A percentile compares a stretch with the other conserved stretches of the same genome.
phyloP scores from a whole-genome alignment of 306 rosid genomes.

The Cucumis sativus region Cucumber_9930_V3 NC_026660.2:1169501-1170000 shows the following conservation, averaged over 20 bases:
- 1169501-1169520: not conserved
- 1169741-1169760: not conserved
- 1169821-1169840: not conserved
- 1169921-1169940: slow-evolving; percentile 20
- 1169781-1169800: not conserved
- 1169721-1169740: not conserved
- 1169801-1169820: not conserved
- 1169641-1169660: not conserved
- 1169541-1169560: not conserved
- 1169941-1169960: slow-evolving; percentile 50
- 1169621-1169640: not conserved
- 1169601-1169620: not conserved
- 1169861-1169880: slow-evolving; percentile 1
- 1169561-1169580: not conserved
- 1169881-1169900: slow-evolving; percentile 2
- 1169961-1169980: slow-evolving; percentile 7
- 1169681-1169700: not conserved
- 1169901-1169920: not conserved
- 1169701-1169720: not conserved
- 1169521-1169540: not conserved
- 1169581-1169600: not conserved
- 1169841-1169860: slow-evolving; percentile 5
- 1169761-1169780: not conserved
- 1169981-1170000: not conserved
- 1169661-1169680: not conserved